These are phyloP conservation scores for Trichopus zeylanicus DNA, from an alignment of 116 monocot species.

Conservation along the genomic window DNA sequence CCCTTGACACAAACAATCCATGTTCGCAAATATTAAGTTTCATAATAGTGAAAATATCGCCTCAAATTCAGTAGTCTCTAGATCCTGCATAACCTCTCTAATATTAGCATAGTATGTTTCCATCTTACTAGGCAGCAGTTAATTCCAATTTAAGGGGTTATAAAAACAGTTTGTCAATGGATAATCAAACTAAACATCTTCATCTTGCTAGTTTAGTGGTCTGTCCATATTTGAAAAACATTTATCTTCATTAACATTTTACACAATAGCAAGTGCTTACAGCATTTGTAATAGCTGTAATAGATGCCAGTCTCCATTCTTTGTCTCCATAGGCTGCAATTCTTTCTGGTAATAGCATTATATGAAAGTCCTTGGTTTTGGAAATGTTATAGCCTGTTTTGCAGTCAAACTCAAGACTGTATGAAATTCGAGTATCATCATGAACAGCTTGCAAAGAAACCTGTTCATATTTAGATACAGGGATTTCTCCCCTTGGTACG, in stretches of 20 bases:
- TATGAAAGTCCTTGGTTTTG: slow-evolving; percentile 10
- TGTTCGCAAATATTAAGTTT: too few species aligned
- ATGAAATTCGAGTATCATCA: slow-evolving; percentile 65
- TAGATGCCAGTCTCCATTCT: slow-evolving; percentile 44
- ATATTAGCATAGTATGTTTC: too few species aligned
- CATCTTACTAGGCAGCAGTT: too few species aligned
- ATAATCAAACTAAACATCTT: too few species aligned
- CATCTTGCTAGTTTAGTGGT: not conserved
- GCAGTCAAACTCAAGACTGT: slow-evolving; percentile 25
- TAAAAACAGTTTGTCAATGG: too few species aligned
- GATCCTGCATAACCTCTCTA: too few species aligned
- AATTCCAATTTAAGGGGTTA: too few species aligned
- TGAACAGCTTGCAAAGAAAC: slow-evolving; percentile 55
- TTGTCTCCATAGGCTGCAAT: slow-evolving; percentile 83
- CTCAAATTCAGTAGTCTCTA: too few species aligned
- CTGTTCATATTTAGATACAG: slow-evolving; percentile 27
- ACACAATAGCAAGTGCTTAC: slow-evolving; percentile 33
- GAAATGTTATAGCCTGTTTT: not conserved
- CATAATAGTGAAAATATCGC: too few species aligned
- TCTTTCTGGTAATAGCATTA: slow-evolving; percentile 67
- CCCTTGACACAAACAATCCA: too few species aligned
- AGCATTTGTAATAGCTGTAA: slow-evolving; percentile 45
- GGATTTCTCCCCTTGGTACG: slow-evolving; percentile 41
- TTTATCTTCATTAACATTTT: not conserved
- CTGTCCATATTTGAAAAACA: not conserved